Base-by-base conservation (phyloP, 306 rosid genomes). In the Inga laurina region DNA sequence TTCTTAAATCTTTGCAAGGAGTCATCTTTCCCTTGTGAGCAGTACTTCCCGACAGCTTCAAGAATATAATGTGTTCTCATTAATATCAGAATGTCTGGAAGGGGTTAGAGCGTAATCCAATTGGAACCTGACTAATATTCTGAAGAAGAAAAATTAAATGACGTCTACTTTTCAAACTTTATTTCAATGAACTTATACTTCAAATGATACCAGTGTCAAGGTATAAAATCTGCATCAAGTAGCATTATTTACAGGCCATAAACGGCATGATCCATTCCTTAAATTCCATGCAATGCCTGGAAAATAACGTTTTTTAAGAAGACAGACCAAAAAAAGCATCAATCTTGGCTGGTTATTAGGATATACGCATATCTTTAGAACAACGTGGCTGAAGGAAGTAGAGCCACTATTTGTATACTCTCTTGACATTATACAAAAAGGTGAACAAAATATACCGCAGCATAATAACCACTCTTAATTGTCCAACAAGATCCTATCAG, bases 401-500 rank as follows among this genome's bases (percentile, higher is more conserved):
- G 48, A 74, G 10, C 75, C 74, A 45, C 24, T 71, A 80, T 51
- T 69, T 15, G 39, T 18, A 76, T 65, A 71, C 71, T 41, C 67
- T 45, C 15, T 56, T 30, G 69, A 79, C 57, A 80, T 59, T n/a
- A 84, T 56, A 81, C 65, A 75, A 45, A 62, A 78, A 65, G 22
- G 69, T 3, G 35, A 78, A 78, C 65, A 39, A 69, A 10, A 43
- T 37, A 37, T 41, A 54, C 49, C 35, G 48, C 69, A 44, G 79
- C 57, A 57, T 43, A 68, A 30, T 19, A 45, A 44, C 54, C 72
- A 81, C 49, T 57, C 82, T 56, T 65, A 76, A 44, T 54, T 72
- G 45, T 74, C 61, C 81, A 72, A 78, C 67, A 70, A 79, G 72
- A 71, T 81, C 75, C 39, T 74, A 74, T 95, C 86, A 93, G 62